A percentile compares a stretch with the other conserved stretches of the same genome.
Conservation (phyloP, 352 stramenopile genomes). For the Elongisporangium senticosum region DNA sequence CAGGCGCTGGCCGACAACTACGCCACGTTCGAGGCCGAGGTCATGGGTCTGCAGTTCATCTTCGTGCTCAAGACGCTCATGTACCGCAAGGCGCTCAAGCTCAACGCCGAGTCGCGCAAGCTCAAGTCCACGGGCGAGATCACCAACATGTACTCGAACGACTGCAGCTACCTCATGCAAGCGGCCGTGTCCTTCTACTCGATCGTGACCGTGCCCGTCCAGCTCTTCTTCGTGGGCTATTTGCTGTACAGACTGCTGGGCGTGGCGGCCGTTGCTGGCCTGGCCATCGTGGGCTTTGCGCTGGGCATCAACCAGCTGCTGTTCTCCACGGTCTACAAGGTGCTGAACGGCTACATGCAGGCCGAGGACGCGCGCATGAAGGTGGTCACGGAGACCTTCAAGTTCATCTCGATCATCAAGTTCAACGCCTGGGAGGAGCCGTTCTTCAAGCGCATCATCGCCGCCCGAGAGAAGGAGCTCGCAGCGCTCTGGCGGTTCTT, state of each 20-base stretch:
- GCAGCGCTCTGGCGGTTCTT: constrained; percentile 17
- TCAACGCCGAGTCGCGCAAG: constrained; percentile 32
- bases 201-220: constrained; percentile 48
- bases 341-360: constrained; percentile 15
- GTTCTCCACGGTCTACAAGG: constrained; percentile 21
- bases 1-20: constrained; percentile 53
- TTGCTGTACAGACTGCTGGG: constrained; percentile 41
- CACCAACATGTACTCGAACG: constrained; percentile 55
- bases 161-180: constrained; percentile 36
- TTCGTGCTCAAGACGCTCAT: constrained; percentile 42
- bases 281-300: constrained; percentile 29
- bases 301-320: constrained; percentile 29
- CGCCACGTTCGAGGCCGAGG: constrained; percentile 37
- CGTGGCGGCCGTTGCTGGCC: constrained; percentile 26
- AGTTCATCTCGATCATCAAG: constrained; percentile 89
- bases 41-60: constrained; percentile 50
- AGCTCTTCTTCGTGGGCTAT: constrained; percentile 34
- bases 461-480: constrained; percentile 25
- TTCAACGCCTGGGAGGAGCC: constrained; percentile 89
- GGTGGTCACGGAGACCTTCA: constrained; percentile 50
- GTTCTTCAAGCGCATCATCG: constrained; percentile 55
- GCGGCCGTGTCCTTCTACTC: constrained; percentile 46
- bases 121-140: constrained; percentile 51
- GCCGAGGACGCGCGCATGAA: constrained; percentile 56
- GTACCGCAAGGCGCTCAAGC: constrained; percentile 41